phyloP scores from a whole-genome alignment of 2,329 filamentous ascomycete species.

The Nakataea oryzae region DNA sequence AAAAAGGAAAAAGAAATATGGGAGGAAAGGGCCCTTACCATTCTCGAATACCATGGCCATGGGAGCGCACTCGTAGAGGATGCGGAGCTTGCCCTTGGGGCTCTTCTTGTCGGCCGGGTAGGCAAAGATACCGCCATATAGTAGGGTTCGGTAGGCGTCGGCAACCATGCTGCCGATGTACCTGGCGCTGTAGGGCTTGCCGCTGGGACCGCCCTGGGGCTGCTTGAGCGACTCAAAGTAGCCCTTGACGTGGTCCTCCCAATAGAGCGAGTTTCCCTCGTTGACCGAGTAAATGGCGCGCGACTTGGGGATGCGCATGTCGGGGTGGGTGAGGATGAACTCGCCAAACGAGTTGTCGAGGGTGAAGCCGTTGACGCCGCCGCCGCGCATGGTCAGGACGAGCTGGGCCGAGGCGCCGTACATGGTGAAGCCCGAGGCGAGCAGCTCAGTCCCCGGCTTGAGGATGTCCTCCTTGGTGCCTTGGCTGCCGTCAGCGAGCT shows the following conservation, averaged over 20 bases:
- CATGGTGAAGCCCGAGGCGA: conserved; percentile 99
- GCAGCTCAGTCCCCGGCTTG: conserved; percentile 78
- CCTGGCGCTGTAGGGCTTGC: conserved; percentile 86
- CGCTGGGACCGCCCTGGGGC: conserved; percentile 42
- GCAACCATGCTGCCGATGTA: conserved; percentile 99
- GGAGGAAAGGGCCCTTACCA: conserved; percentile 43
- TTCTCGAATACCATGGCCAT: conserved; percentile 99
- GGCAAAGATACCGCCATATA: conserved; percentile 95
- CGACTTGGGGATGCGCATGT: conserved; percentile 77
- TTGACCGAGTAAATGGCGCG: conserved; percentile 95
- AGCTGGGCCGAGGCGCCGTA: conserved; percentile 95
- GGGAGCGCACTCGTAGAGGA: conserved; percentile 94
- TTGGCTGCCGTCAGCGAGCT: conserved; percentile 65
- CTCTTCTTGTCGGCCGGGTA: conserved; percentile 98
- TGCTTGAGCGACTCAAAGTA: conserved; percentile 88
- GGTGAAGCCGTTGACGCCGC: conserved; percentile 92
- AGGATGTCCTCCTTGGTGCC: conserved; percentile 80
- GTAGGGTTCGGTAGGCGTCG: conserved; percentile 87
- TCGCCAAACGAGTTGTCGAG: conserved; percentile 94
- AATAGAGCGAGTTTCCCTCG: conserved; percentile 96
- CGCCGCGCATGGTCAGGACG: conserved; percentile 92
- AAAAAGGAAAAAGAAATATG: background rate
- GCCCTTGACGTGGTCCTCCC: conserved; percentile 75
- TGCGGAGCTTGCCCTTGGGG: conserved; percentile 94
- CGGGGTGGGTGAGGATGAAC: conserved; percentile 94